Base-by-base conservation (phyloP, 2,329 filamentous ascomycete genomes). In the Claviceps pazoutovae region DNA sequence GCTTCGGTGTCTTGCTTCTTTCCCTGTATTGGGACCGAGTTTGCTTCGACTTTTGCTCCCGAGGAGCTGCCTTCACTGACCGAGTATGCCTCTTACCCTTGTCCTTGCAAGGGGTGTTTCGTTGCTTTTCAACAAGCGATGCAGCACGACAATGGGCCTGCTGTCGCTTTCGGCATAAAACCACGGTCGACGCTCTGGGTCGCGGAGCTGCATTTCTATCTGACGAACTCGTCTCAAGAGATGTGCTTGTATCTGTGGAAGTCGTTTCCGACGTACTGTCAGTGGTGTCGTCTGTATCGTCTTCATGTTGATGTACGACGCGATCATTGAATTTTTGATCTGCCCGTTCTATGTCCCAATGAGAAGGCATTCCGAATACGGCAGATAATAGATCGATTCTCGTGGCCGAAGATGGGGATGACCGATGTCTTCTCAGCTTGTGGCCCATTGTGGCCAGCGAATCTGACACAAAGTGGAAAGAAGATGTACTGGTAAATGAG, bases 351-450 rank as follows among this genome's bases (percentile, higher is more conserved):
- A 54, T 37, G 14, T 56, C 50, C 7, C 54, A 54, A 21, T 51
- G 53, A 30, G 59, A 59, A 1, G 62, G 61, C 9, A 62, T 47
- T 5, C 61, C 61, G 51, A 64, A 64, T 4, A 57, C 53, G 3
- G 61, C 60, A 9, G 59, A 57, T 26, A 64, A 51, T 6, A 64
- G 54, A 49, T 64, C 62, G 26, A 64, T 44, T n/a, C 57, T 54
- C 23, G 54, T 54, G n/a, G 53, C 44, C 16, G 2, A 11, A 36
- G 46, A 26, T 9, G 41, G 4, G n/a, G 43, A 41, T 19, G 48
- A 23, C 11, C 30, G 19, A 17, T 37, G 43, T 26, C 47, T 48
- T 26, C 42, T 54, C 50, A 47, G 50, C 26, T 41, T 54, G 26
- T 53, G 51, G n/a, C 56, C 57, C 61, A 62, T 63, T 44, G 36